These are phyloP conservation scores for Nannochloropsis granulata DNA, from an alignment of 108 stramenopile genomes.

Conservation along the genomic window DNA sequence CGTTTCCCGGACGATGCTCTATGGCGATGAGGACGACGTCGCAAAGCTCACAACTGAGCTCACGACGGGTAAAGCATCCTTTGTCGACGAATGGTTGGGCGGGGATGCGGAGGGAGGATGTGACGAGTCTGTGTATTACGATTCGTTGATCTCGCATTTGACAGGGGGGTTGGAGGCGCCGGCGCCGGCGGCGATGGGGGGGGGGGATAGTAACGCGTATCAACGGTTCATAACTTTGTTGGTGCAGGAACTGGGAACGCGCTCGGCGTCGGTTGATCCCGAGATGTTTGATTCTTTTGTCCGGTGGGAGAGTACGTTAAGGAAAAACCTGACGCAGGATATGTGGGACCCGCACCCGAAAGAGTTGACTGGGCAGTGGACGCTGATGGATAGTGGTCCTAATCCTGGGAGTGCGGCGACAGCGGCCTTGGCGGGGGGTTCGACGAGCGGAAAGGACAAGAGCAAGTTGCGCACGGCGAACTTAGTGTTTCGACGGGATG, in stretches of 20 bases:
- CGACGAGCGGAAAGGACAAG: neutral
- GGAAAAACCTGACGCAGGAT: slow-evolving; percentile 5
- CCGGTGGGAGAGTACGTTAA: slow-evolving; percentile 13
- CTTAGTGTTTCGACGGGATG: slow-evolving; percentile 4
- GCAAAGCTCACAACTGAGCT: neutral
- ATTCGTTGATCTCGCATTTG: neutral
- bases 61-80: neutral
- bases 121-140: slow-evolving; percentile 12
- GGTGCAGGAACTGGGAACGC: slow-evolving; percentile 19
- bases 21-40: slow-evolving; percentile 16
- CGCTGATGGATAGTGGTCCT: neutral
- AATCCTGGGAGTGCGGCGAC: neutral
- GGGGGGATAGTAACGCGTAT: slow-evolving; percentile 13
- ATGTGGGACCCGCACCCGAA: slow-evolving; percentile 12
- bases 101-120: neutral
- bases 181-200: neutral
- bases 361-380: slow-evolving; percentile 10
- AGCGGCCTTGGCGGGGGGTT: neutral
- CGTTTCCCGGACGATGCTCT: slow-evolving; percentile 13
- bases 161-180: slow-evolving; percentile 1
- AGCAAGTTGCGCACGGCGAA: neutral
- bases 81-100: neutral
- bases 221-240: slow-evolving; percentile 6
- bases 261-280: neutral
- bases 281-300: slow-evolving; percentile 5